Percentiles rank a stretch among this genome's conserved stretches.
Evolutionary conservation across 129 eudicot species (phyloP).

Genomic region (Arctium minus): DNA sequence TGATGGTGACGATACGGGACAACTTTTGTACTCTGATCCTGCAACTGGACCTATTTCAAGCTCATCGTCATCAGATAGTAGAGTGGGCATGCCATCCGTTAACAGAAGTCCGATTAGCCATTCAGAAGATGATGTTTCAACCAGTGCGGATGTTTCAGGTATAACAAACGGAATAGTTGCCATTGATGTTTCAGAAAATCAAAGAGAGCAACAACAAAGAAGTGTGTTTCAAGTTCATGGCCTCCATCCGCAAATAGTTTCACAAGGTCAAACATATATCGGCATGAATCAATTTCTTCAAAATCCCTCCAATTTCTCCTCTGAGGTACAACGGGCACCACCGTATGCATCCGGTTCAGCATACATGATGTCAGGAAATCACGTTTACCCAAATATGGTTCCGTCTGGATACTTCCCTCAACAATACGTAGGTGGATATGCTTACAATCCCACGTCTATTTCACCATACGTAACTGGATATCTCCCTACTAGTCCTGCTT

Average conservation of each 20-base stretch:
- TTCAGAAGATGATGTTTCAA: constrained; percentile 28
- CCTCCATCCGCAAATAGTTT: constrained; percentile 31
- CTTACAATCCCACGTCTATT: constrained; percentile 34
- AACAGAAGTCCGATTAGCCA: constrained; percentile 20
- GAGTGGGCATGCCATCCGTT: not conserved
- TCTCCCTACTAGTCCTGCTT: constrained; percentile 41
- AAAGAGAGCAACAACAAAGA: constrained; percentile 32
- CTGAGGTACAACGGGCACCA: constrained; percentile 44
- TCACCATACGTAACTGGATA: constrained; percentile 53
- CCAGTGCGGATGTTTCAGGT: constrained; percentile 30
- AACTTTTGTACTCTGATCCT: constrained; percentile 27
- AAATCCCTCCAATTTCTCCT: constrained; percentile 36
- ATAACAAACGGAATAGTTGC: constrained; percentile 31
- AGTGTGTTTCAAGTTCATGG: constrained; percentile 31
- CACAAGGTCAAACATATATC: constrained; percentile 40
- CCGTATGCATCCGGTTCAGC: constrained; percentile 39
- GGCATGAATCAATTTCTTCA: constrained; percentile 45
- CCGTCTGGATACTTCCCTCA: constrained; percentile 50
- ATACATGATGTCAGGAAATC: constrained; percentile 45
- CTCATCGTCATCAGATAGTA: constrained; percentile 17
- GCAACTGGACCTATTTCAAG: constrained; percentile 24
- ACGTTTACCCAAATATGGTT: constrained; percentile 32
- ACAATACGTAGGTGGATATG: constrained; percentile 56
- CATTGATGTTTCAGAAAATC: constrained; percentile 23
- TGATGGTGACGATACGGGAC: constrained; percentile 30